These are phyloP conservation scores for Neltuma alba DNA, from an alignment of 306 rosid genomes.

Conservation along the genomic window DNA sequence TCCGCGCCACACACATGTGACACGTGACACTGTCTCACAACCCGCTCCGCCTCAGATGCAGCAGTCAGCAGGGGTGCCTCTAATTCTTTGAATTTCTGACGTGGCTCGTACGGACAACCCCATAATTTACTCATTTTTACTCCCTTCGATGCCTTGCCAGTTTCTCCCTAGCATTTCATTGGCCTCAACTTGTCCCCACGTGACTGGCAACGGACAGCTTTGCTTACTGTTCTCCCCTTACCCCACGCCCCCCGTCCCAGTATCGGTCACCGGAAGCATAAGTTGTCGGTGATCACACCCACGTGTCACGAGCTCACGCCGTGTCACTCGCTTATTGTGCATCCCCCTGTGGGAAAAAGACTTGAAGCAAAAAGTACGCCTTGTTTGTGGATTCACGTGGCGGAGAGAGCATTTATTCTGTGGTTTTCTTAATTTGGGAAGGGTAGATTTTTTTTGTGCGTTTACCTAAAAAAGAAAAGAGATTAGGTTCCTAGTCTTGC, in stretches of 20 bases:
- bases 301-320: constrained; percentile 34
- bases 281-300: constrained; percentile 51
- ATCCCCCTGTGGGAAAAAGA: neutral
- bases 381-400: constrained; percentile 43
- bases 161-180: neutral
- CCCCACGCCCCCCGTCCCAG: neutral
- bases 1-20: constrained; percentile 8
- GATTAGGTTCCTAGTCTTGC: constrained; percentile 46
- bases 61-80: no score
- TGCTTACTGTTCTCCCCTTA: constrained; percentile 44
- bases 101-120: constrained; percentile 50
- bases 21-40: constrained; percentile 46
- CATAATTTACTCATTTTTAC: neutral
- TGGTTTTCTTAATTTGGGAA: constrained; percentile 55
- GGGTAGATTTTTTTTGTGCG: constrained; percentile 38
- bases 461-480: constrained; percentile 68
- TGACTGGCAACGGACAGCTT: constrained; percentile 75
- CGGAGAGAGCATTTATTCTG: constrained; percentile 41
- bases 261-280: constrained; percentile 54
- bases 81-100: neutral
- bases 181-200: constrained; percentile 35
- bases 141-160: neutral
- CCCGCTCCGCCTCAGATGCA: neutral
- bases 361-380: neutral
- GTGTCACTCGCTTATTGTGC: constrained; percentile 36